These are phyloP conservation scores for Hypericum androsaemum DNA, from an alignment of 345 rosid species.

Conservation along the genomic window DNA sequence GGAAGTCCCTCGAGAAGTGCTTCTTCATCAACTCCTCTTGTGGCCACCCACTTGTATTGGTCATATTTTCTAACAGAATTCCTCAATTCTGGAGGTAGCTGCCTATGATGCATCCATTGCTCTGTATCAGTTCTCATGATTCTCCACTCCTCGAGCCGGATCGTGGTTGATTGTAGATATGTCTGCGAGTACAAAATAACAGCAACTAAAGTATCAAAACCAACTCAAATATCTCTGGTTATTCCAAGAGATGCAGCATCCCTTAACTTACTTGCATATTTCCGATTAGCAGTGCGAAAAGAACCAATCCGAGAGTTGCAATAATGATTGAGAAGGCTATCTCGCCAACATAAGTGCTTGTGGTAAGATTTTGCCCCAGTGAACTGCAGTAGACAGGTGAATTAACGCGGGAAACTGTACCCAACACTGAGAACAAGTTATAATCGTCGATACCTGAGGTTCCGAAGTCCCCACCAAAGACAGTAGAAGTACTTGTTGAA, in stretches of 20 bases:
- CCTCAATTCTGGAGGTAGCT: slow-evolving; percentile 59
- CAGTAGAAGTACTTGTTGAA: slow-evolving; percentile 77
- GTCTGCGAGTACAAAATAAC: slow-evolving; percentile 37
- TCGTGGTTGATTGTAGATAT: slow-evolving; percentile 68
- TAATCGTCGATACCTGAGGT: slow-evolving; percentile 43
- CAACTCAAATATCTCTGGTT: too few relatives aligned
- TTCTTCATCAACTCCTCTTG: slow-evolving; percentile 88
- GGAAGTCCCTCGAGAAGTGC: slow-evolving; percentile 66
- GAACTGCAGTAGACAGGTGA: slow-evolving; percentile 36
- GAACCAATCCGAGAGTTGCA: slow-evolving; percentile 77
- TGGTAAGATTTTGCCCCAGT: slow-evolving; percentile 65
- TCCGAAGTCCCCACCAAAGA: slow-evolving; percentile 95
- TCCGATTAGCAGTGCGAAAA: slow-evolving; percentile 87
- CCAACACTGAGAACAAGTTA: neutral
- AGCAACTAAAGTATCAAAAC: neutral
- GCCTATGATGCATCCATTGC: slow-evolving; percentile 94
- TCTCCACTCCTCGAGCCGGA: slow-evolving; percentile 86
- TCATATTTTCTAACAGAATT: slow-evolving; percentile 65
- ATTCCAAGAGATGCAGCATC: too few relatives aligned
- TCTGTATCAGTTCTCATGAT: slow-evolving; percentile 83
- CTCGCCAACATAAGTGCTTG: slow-evolving; percentile 80
- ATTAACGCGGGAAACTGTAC: neutral
- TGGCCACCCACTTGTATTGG: slow-evolving; percentile 82
- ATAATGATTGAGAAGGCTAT: slow-evolving; percentile 59
- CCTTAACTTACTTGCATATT: slow-evolving; percentile 67